Percentiles rank a stretch among this genome's conserved stretches.
Evolutionary conservation across 1,139 yeast species (phyloP).

Genomic region (Pneumocystis oryctolagi): DNA sequence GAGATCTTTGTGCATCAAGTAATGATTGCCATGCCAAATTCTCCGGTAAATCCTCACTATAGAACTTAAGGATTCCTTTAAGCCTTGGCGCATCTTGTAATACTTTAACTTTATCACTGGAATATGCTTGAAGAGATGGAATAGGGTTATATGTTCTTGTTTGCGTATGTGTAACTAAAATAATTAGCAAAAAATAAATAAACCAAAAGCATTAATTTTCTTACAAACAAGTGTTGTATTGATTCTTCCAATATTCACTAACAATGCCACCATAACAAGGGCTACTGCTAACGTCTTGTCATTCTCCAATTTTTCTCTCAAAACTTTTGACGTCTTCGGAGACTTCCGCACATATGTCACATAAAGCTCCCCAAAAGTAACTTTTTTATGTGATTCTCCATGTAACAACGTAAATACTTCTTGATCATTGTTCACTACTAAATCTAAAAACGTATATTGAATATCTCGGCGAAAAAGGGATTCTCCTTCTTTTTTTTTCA

Average conservation of each 20-base stretch:
- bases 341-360: constrained; percentile 71
- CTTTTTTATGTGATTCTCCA: constrained; percentile 29
- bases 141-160: constrained; percentile 84
- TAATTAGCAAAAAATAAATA: background rate
- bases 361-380: constrained; percentile 77
- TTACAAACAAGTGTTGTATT: constrained; percentile 74
- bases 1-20: constrained; percentile 21
- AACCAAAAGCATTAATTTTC: background rate
- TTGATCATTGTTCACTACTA: constrained; percentile 47
- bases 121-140: constrained; percentile 66
- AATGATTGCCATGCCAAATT: constrained; percentile 37
- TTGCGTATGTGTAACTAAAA: constrained; percentile 75
- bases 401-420: constrained; percentile 56
- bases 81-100: constrained; percentile 89
- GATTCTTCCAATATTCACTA: constrained; percentile 86
- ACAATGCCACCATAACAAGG: constrained; percentile 66
- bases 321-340: constrained; percentile 65
- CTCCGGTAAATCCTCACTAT: constrained; percentile 43
- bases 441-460: constrained; percentile 62
- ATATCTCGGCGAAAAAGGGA: constrained; percentile 82
- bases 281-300: constrained; percentile 47
- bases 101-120: constrained; percentile 46
- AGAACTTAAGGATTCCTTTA: constrained; percentile 74
- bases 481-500: constrained; percentile 83
- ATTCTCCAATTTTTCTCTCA: constrained; percentile 63